Base-by-base conservation (phyloP, 176 grass and related monocot genomes). In the Microstegium vimineum region DNA sequence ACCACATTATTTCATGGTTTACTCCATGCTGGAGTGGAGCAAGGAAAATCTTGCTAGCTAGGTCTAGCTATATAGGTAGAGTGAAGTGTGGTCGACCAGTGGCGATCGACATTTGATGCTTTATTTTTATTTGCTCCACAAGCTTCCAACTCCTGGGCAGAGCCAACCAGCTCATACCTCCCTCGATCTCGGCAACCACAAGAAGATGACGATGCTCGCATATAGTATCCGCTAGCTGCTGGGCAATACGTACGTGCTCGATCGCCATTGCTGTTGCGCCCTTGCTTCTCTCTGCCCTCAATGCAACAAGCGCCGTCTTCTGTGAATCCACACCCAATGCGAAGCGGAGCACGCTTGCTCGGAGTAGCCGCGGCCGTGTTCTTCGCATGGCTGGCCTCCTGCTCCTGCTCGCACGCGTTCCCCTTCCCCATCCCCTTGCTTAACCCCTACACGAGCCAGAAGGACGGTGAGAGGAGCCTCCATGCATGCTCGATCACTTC, bases 341-440 rank as follows among this genome's bases (percentile, higher is more conserved):
- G 6, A 47, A 18, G 38, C 33, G 1, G 69, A 8, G 11, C 82
- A 27, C 25, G 60, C 26, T 60, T 60, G 56, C 56, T 60, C 10
- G 57, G 56, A 25, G n/a, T 27, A 27, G 60, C 60, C 5, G 26
- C 60, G 5, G 26, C 27, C 60, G 60, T 30, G 13, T 62, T n/a
- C n/a, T n/a, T 5, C 1, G 60, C 60, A 4, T 76, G 71, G 64
- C 77, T 89, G 10, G 38, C 64, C 77, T 42, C 62, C 42, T 81
- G n/a, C n/a, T n/a, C n/a, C n/a, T n/a, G 71, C 82, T 35, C 67
- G 41, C 64, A 20, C 38, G 64, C 87, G 10, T 89, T 89, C 32
- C 76, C 71, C 0, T 85, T 89, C 52, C 76, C 87, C 69, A 10
- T 89, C 38, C 87, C 87, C 3, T 81, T 81, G 62, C 17, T 54